These are phyloP conservation scores for Monarda citriodora DNA, from an alignment of 305 asterid genomes.

Conservation along the genomic window DNA sequence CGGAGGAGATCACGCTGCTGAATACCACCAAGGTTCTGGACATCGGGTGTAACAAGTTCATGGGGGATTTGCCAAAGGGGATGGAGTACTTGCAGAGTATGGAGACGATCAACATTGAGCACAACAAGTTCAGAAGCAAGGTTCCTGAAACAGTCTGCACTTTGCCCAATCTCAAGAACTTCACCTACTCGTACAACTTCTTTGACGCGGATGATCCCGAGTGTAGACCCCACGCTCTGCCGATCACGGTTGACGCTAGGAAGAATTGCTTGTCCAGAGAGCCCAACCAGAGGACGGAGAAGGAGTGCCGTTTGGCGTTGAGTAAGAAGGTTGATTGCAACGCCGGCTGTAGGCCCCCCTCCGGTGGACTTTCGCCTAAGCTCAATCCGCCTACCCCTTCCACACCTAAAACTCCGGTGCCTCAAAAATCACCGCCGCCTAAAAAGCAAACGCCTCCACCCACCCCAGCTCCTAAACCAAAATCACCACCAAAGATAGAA, in stretches of 20 bases:
- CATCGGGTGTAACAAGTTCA: slow-evolving; percentile 37
- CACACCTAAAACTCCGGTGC: not conserved
- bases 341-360: slow-evolving; percentile 28
- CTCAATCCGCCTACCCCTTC: slow-evolving; percentile 11
- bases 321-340: slow-evolving; percentile 53
- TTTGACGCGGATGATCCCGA: slow-evolving; percentile 50
- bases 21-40: slow-evolving; percentile 43
- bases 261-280: slow-evolving; percentile 49
- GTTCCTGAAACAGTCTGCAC: slow-evolving; percentile 58
- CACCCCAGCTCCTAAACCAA: slow-evolving; percentile 15
- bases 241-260: slow-evolving; percentile 33
- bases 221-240: slow-evolving; percentile 31
- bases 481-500: too few species aligned
- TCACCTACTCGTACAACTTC: slow-evolving; percentile 51
- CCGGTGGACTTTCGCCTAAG: slow-evolving; percentile 25
- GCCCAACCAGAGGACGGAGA: slow-evolving; percentile 38
- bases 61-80: slow-evolving; percentile 49
- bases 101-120: slow-evolving; percentile 48
- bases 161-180: slow-evolving; percentile 44
- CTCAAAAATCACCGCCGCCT: slow-evolving; percentile 12
- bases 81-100: slow-evolving; percentile 40
- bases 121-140: slow-evolving; percentile 51
- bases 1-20: slow-evolving; percentile 58
- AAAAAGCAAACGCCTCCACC: not conserved
- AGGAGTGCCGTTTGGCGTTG: slow-evolving; percentile 40